These are phyloP conservation scores for Rhizophlyctis rosea DNA, from an alignment of 192 early-diverging fungal genomes.

Conservation along the genomic window DNA sequence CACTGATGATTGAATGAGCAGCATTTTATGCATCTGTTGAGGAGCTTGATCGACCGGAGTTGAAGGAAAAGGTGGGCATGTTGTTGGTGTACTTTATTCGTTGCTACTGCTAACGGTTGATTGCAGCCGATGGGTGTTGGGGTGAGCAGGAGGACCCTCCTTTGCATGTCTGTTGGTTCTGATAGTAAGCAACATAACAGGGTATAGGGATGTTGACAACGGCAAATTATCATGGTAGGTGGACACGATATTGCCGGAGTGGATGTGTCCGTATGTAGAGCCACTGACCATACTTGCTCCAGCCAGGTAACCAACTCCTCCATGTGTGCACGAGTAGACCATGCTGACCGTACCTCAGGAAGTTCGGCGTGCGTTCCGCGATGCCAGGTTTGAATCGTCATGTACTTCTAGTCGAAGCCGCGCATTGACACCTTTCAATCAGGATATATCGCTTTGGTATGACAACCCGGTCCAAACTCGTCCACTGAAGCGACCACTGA, in stretches of 20 bases:
- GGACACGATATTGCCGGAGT: too few relatives aligned
- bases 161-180: not conserved
- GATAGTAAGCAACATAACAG: too few relatives aligned
- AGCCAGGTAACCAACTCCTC: too few relatives aligned
- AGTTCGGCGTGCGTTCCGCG: constrained; percentile 64
- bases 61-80: constrained; percentile 38
- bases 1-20: too few relatives aligned
- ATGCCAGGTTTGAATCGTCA: constrained; percentile 49
- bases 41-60: constrained; percentile 60
- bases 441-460: constrained; percentile 48
- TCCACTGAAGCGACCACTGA: not conserved
- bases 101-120: not conserved
- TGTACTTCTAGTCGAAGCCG: constrained; percentile 13
- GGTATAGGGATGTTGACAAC: constrained; percentile 54
- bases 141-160: constrained; percentile 9
- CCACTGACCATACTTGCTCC: too few relatives aligned
- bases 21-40: constrained; percentile 72
- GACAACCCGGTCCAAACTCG: not conserved
- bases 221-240: constrained; percentile 61
- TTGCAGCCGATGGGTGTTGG: constrained; percentile 63
- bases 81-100: not conserved
- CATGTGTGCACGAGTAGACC: too few relatives aligned
- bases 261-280: too few relatives aligned
- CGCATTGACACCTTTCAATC: too few relatives aligned
- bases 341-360: too few relatives aligned